A percentile compares a stretch with the other conserved stretches of the same genome.
Evolutionary conservation across 2,329 filamentous ascomycete species (phyloP).

Genomic region (Exophiala phaeomuriformis): DNA sequence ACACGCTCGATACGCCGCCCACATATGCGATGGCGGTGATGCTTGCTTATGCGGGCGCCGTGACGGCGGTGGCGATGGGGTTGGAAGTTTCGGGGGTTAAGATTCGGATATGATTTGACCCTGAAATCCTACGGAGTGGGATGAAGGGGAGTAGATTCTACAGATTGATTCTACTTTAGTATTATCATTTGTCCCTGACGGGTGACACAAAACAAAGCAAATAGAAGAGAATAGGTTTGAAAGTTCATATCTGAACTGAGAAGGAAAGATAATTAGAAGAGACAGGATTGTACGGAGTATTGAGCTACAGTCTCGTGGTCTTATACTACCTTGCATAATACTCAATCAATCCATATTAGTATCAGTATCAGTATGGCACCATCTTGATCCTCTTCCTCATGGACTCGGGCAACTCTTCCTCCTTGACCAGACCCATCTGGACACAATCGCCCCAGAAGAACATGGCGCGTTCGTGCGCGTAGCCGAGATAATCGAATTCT

Average conservation of each 20-base stretch:
- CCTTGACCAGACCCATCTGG: constrained; percentile 62
- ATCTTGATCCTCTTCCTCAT: constrained; percentile 57
- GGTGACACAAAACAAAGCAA: no score
- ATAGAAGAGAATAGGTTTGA: no score
- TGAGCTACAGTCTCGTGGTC: no score
- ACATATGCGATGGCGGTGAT: constrained; percentile 65
- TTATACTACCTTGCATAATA: no score
- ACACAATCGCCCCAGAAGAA: constrained; percentile 94
- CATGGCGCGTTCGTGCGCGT: constrained; percentile 81
- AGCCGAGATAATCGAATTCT: constrained; percentile 87
- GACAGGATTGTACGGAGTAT: no score
- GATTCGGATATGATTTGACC: constrained; percentile 22
- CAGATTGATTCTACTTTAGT: not conserved
- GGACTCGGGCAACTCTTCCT: constrained; percentile 67
- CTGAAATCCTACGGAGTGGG: not conserved
- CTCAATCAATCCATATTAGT: no score
- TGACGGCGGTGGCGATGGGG: constrained; percentile 37
- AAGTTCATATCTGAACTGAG: no score
- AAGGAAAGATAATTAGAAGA: no score
- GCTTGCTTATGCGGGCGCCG: constrained; percentile 56
- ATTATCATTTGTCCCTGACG: no score
- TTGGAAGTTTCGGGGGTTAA: constrained; percentile 36
- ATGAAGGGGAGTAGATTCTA: not conserved
- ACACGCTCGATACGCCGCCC: constrained; percentile 66
- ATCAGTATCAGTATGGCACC: constrained; percentile 23